These are phyloP conservation scores for Linum usitatissimum DNA, from an alignment of 345 rosid species.

Conservation along the genomic window DNA sequence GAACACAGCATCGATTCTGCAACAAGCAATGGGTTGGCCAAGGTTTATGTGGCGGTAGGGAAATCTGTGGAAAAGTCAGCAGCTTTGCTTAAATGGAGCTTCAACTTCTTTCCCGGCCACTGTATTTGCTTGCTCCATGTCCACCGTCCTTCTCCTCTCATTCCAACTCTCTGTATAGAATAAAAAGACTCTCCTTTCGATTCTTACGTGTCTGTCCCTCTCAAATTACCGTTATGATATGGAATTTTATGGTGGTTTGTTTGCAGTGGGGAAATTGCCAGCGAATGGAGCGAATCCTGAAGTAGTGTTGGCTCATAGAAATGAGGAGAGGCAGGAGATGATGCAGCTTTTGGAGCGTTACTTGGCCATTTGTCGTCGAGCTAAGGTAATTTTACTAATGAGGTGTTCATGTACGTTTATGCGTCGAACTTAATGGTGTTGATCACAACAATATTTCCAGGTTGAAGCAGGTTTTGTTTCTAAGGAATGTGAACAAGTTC, in stretches of 20 bases:
- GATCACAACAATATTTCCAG: conserved; percentile 24
- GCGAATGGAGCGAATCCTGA: conserved; percentile 46
- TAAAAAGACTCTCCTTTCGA: conserved; percentile 3
- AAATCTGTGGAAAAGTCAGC: conserved; percentile 35
- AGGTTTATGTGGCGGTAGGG: conserved; percentile 54
- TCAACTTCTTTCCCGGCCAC: conserved; percentile 23
- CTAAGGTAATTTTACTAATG: conserved; percentile 25
- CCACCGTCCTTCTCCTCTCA: conserved; percentile 48
- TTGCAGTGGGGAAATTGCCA: conserved; percentile 62
- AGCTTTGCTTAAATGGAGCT: conserved; percentile 40
- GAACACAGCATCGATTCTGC: neutral
- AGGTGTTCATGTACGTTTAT: neutral
- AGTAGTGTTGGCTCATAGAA: conserved; percentile 38
- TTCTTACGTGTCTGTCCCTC: neutral
- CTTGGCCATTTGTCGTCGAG: conserved; percentile 26
- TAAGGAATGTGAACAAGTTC: conserved; percentile 43
- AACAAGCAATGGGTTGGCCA: conserved; percentile 10
- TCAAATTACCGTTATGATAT: neutral
- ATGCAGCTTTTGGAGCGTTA: conserved; percentile 34
- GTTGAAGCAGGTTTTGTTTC: conserved; percentile 32
- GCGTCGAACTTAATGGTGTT: neutral
- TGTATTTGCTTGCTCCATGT: conserved; percentile 52
- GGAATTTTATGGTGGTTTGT: conserved; percentile 5
- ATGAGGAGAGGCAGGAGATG: conserved; percentile 35
- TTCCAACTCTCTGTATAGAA: conserved; percentile 46